These are phyloP conservation scores for Mayamaea pseudoterrestris DNA, from an alignment of 108 stramenopile species.

Conservation along the genomic window DNA sequence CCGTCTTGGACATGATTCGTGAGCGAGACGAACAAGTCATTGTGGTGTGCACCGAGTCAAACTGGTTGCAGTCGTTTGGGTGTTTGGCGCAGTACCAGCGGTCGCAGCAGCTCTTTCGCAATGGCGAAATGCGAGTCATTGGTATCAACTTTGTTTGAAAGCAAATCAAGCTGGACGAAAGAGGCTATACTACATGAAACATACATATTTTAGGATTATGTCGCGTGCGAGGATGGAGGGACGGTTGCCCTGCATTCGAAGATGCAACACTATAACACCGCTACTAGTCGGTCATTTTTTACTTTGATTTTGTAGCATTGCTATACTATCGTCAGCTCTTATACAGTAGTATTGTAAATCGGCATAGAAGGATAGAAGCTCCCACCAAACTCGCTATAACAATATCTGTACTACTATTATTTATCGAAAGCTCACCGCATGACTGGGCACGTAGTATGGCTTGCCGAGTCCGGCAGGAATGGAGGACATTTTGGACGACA, in stretches of 20 bases:
- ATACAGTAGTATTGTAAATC: neutral
- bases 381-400: neutral
- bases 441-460: conserved; percentile 1
- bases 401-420: too few species aligned
- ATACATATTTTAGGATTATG: neutral
- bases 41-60: neutral
- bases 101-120: neutral
- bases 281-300: neutral
- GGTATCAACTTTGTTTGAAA: neutral
- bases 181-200: too few species aligned
- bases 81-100: neutral
- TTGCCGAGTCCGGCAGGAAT: neutral
- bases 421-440: conserved; percentile 4
- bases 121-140: neutral
- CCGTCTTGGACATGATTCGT: neutral
- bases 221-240: neutral
- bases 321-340: neutral
- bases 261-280: neutral
- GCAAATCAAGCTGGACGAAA: too few species aligned
- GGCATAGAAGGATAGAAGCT: neutral
- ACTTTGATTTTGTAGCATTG: neutral
- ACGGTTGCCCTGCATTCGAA: neutral
- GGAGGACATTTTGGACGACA: neutral
- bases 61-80: neutral
- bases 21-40: neutral